Base-by-base conservation (phyloP, 345 rosid species). In the Rhizophora apiculata region DNA sequence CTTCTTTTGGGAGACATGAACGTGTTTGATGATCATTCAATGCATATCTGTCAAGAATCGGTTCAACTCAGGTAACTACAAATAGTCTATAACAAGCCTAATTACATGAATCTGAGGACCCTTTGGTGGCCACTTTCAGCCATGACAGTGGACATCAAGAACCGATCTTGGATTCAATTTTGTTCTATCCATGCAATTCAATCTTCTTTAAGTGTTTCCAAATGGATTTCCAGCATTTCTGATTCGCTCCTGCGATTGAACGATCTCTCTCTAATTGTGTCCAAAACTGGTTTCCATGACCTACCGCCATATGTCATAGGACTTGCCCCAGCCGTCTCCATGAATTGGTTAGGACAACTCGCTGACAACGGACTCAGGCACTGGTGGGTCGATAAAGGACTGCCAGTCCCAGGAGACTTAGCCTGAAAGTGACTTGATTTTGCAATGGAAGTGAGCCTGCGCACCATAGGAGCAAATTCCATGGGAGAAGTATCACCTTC, bases 251-350 rank as follows among this genome's bases (percentile, higher is more conserved):
- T 77, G 68, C 86, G 77, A 34, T 37, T 81, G 32, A 83, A 76
- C 0, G 87, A 86, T 49, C 43, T 70, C 72, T 86, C 89, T 54
- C 55, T 69, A 37, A 86, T 86, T 31, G 86, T 74, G 22, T 79
- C 87, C 76, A 86, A 74, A 60, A 68, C 60, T 2, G 89, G 89
- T 46, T 69, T 82, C 87, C 87, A 86, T 0, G 79, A 11, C 58
- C 29, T 59, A 59, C 55, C 65, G 8, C 65, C 56, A 1, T 3
- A 2, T 7, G 67, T 3, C 71, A 6, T 32, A 27, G 9, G 54
- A n/a, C 63, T 51, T 3, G 36, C 51, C 64, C 24, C 70, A 20
- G 19, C 67, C 11, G 64, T 34, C 55, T 69, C 59, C 6, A 24
- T 18, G 1, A 13, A 32, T 51, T 64, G 29, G 60, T 27, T 51